Evolutionary conservation across 768 basidiomycete genomes (phyloP).

Genomic region (Pleurotus djamor): DNA sequence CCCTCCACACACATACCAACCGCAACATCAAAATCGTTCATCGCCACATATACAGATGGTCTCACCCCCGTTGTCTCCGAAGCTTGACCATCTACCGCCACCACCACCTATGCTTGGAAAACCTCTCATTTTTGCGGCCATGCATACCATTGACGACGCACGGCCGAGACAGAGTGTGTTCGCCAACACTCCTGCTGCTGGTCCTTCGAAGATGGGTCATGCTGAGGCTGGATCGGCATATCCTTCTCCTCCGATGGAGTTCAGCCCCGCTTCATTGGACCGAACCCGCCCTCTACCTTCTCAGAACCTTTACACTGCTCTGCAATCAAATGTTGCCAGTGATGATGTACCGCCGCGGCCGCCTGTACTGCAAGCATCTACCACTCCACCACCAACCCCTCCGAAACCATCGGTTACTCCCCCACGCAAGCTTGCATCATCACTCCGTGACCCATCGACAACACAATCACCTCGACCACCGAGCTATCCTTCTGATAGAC

Average conservation of each 20-base stretch:
- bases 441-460: too few relatives aligned
- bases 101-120: conserved; percentile 24
- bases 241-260: conserved; percentile 8
- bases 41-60: conserved; percentile 1
- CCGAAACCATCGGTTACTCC: neutral
- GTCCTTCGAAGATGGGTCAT: neutral
- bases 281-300: neutral
- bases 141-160: conserved; percentile 29
- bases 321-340: neutral
- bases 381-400: conserved; percentile 2
- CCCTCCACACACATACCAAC: neutral
- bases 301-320: neutral
- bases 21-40: conserved; percentile 5
- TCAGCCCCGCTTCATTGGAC: conserved; percentile 1
- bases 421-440: too few relatives aligned
- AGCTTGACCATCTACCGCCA: conserved; percentile 9
- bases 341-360: neutral
- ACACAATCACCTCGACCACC: neutral
- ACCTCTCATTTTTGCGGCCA: conserved; percentile 65
- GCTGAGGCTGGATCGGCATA: neutral
- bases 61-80: conserved; percentile 8
- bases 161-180: conserved; percentile 10
- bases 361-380: neutral
- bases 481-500: neutral
- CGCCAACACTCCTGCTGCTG: neutral